A percentile compares a stretch with the other conserved stretches of the same genome.
Conservation (phyloP, 2,329 filamentous ascomycete species). For the Chaetomiaceae sp. region DNA sequence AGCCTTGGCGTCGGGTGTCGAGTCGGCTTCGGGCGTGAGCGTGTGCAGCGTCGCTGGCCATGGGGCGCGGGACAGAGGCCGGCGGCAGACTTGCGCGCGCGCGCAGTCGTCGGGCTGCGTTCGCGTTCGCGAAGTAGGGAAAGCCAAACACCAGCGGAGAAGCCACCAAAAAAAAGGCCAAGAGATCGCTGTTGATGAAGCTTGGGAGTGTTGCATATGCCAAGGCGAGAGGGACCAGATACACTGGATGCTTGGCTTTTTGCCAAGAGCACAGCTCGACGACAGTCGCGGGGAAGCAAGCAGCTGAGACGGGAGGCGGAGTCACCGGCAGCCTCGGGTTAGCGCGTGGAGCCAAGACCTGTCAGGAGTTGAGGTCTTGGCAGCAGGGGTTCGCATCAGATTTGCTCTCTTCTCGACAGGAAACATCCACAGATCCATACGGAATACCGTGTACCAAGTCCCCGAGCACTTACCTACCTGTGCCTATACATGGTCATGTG, state of each 20-base stretch:
- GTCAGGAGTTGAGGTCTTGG: no score
- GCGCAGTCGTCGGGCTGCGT: background rate
- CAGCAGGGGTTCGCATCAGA: no score
- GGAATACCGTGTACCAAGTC: no score
- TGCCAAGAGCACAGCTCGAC: slow-evolving; percentile 25
- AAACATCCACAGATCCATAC: no score
- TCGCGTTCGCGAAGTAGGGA: slow-evolving; percentile 8
- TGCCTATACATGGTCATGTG: no score
- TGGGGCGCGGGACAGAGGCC: background rate
- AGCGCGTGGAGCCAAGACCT: slow-evolving; percentile 1
- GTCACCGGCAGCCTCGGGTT: no score
- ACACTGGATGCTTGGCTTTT: slow-evolving; percentile 24
- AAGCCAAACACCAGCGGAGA: slow-evolving; percentile 5
- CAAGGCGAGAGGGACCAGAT: slow-evolving; percentile 27
- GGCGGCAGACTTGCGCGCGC: background rate
- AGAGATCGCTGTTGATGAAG: slow-evolving; percentile 24
- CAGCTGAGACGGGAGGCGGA: no score
- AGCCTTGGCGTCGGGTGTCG: background rate
- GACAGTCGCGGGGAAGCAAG: slow-evolving; percentile 18
- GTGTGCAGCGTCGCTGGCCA: slow-evolving; percentile 11
- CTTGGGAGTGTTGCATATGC: slow-evolving; percentile 27
- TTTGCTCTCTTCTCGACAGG: no score
- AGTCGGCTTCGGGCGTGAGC: background rate
- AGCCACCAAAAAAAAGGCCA: slow-evolving; percentile 18
- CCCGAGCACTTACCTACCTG: no score